Conservation (phyloP, 2,329 filamentous ascomycete genomes). For the Aspergillus oerlinghausenensis region DNA sequence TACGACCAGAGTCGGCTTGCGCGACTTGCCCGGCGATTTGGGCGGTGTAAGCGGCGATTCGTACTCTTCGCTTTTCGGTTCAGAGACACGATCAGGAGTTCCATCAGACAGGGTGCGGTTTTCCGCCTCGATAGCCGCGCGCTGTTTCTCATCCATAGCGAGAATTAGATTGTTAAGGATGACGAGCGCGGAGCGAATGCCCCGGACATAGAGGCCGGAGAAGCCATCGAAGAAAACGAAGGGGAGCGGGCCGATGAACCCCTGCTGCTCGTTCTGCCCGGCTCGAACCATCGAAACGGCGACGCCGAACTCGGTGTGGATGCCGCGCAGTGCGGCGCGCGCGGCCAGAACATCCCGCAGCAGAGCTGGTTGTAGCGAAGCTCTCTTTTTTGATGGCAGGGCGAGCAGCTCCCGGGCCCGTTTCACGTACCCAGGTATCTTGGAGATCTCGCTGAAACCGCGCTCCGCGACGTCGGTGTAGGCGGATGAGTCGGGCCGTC, state of each 20-base stretch:
- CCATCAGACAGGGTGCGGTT: conserved; percentile 6
- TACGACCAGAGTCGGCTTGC: conserved; percentile 9
- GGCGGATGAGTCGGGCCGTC: conserved; percentile 24
- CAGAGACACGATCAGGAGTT: background rate
- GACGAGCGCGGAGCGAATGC: conserved; percentile 15
- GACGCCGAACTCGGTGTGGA: conserved; percentile 23
- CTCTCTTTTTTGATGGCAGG: conserved; percentile 3
- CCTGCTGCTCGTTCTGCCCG: conserved; percentile 8
- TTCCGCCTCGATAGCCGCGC: conserved; percentile 12
- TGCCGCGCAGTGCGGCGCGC: conserved; percentile 19
- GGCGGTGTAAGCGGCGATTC: conserved; percentile 10
- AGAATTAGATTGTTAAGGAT: conserved; percentile 19
- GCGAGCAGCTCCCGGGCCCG: conserved; percentile 13
- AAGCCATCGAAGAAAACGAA: conserved; percentile 20
- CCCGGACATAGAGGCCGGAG: conserved; percentile 14
- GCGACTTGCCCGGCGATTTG: conserved; percentile 5
- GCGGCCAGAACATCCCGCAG: conserved; percentile 16
- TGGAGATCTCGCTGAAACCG: conserved; percentile 23
- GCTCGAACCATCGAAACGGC: conserved; percentile 18
- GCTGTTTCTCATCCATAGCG: conserved; percentile 17
- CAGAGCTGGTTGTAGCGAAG: conserved; percentile 9
- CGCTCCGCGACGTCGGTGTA: conserved; percentile 28
- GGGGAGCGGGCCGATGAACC: conserved; percentile 21
- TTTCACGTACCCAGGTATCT: conserved; percentile 25
- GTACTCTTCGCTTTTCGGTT: background rate